Percentiles rank a stretch among this genome's conserved stretches.
Conservation (phyloP, 371 early-diverging fungal species). For the Lichtheimia ramosa region DNA sequence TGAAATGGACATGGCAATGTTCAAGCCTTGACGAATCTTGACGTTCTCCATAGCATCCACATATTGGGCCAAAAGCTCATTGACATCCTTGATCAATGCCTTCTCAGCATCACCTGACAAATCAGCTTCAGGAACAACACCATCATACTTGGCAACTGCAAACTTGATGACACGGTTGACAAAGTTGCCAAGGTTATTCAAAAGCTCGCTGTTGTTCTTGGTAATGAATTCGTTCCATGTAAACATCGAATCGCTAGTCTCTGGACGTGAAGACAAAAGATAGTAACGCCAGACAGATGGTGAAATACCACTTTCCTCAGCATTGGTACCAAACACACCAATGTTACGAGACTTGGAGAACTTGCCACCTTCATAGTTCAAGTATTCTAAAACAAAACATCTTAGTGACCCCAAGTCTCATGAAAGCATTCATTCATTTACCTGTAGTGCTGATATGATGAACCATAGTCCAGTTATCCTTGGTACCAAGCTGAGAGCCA, state of each 20-base stretch:
- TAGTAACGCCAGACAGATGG: slow-evolving; percentile 99
- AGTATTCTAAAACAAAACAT: slow-evolving; percentile 76
- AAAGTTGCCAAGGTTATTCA: slow-evolving; percentile 99
- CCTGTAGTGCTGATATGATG: slow-evolving; percentile 95
- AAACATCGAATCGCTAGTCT: slow-evolving; percentile 94
- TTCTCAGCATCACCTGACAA: slow-evolving; percentile 51
- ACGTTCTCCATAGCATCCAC: slow-evolving; percentile 80
- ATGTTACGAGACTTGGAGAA: slow-evolving; percentile 98
- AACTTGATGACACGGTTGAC: slow-evolving; percentile 98
- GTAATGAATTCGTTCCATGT: slow-evolving; percentile 94
- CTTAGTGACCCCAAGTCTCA: neutral
- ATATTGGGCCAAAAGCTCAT: slow-evolving; percentile 78
- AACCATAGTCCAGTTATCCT: slow-evolving; percentile 89
- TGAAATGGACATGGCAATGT: slow-evolving; percentile 91
- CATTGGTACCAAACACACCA: slow-evolving; percentile 99
- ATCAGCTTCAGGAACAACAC: slow-evolving; percentile 68
- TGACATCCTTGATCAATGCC: slow-evolving; percentile 80
- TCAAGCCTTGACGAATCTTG: slow-evolving; percentile 86
- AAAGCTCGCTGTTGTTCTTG: slow-evolving; percentile 94
- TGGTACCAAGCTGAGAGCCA: slow-evolving; percentile 84
- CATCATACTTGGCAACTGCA: slow-evolving; percentile 83
- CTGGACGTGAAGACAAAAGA: slow-evolving; percentile 97
- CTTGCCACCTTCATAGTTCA: slow-evolving; percentile 98
- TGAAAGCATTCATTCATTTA: slow-evolving; percentile 22
- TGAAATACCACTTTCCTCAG: slow-evolving; percentile 90